Percentiles rank a stretch among this genome's conserved stretches.
Evolutionary conservation across 768 basidiomycete genomes (phyloP).

Genomic region (Tephrocybe sp.): DNA sequence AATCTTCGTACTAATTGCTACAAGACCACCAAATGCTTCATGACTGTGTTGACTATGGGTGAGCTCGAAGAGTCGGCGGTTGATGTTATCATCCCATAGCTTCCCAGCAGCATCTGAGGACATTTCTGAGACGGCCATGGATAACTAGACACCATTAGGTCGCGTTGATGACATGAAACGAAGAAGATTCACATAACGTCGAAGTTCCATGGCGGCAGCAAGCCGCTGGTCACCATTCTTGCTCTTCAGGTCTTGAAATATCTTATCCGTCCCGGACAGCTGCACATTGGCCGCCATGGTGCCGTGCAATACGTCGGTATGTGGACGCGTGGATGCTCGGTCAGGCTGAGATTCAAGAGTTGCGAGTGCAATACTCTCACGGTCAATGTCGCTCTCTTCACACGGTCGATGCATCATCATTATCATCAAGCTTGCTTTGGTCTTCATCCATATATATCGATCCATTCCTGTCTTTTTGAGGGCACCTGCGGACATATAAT

Average conservation of each 20-base stretch:
- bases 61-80: slow-evolving; percentile 73
- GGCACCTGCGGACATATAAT: too few relatives aligned
- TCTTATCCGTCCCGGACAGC: slow-evolving; percentile 58
- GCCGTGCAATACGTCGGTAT: neutral
- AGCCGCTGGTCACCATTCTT: slow-evolving; percentile 61
- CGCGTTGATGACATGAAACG: slow-evolving; percentile 1
- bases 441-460: too few relatives aligned
- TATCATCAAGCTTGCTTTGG: too few relatives aligned
- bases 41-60: slow-evolving; percentile 75
- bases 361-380: neutral
- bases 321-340: neutral
- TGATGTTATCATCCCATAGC: slow-evolving; percentile 85
- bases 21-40: slow-evolving; percentile 83
- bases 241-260: slow-evolving; percentile 66
- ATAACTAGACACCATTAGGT: slow-evolving; percentile 47
- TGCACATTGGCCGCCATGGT: slow-evolving; percentile 63
- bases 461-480: too few relatives aligned
- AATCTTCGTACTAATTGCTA: slow-evolving; percentile 72
- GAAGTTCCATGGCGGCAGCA: slow-evolving; percentile 68
- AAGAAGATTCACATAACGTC: slow-evolving; percentile 60
- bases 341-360: neutral
- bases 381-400: neutral
- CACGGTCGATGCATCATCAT: too few relatives aligned
- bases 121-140: slow-evolving; percentile 73
- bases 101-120: slow-evolving; percentile 77